Base-by-base conservation (phyloP, 495 filamentous ascomycete species). In the Lepraria neglecta region DNA sequence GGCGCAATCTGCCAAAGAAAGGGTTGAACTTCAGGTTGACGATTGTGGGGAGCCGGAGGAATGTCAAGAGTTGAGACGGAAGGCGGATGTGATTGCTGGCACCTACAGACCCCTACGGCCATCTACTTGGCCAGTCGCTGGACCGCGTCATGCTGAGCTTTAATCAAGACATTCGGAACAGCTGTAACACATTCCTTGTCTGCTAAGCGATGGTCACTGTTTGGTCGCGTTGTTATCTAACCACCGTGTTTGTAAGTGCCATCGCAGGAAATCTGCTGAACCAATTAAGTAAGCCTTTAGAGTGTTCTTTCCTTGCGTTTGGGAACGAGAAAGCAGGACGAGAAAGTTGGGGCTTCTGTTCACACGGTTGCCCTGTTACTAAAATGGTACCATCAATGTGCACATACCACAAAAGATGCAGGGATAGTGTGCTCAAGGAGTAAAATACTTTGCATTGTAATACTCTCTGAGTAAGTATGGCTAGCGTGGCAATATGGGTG, bases 41-140 rank as follows among this genome's bases (percentile, higher is more conserved):
- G 24, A 50, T 7, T 50, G 47, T 30, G 47, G 47, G 4, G 47
- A 50, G 47, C 47, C 47, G 19, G 47, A 50, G 12, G 47, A 50
- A 30, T 50, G 47, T 7, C 47, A 30, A 50, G 47, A 50, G 24
- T 15, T 50, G 11, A 50, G 47, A 50, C 24, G 47, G 47, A 30
- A 30, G 47, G 47, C 47, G 24, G 47, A 50, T 50, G 47, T 50
- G 47, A 50, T 50, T n/a, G 12, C 24, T 50, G 47, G 47, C 47
- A 50, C 47, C 47, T 30, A 50, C 4, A 30, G 24, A 30, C 24
- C 24, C 47, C 21, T 30, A 50, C 24, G 19, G 47, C 47, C 47
- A 50, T 17, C 47, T 30, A 30, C 24, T 50, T 50, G 47, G 47
- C 47, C 47, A 30, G 47, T 10, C 47, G 47, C 47, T 50, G 47